Conservation (phyloP, 805 yeast genomes). For the Komagataella ulmi region DNA sequence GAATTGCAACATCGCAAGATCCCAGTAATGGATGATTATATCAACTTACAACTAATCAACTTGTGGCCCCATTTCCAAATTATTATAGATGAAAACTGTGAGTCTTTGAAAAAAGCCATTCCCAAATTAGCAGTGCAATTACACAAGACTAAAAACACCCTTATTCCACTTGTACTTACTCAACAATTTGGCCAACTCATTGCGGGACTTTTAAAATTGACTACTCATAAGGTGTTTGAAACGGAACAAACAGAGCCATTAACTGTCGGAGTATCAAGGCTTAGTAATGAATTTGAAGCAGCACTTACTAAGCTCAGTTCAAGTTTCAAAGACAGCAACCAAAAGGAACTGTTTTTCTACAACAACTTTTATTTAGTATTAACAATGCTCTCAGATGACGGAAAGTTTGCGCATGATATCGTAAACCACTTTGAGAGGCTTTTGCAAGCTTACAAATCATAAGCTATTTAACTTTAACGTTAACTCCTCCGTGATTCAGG, state of each 20-base stretch:
- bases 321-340: constrained; percentile 21
- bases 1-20: constrained; percentile 57
- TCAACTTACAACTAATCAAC: constrained; percentile 47
- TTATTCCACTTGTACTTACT: constrained; percentile 51
- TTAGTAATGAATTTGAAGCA: constrained; percentile 72
- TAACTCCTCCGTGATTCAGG: constrained; percentile 23
- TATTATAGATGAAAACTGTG: constrained; percentile 67
- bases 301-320: constrained; percentile 58
- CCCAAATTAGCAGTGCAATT: constrained; percentile 24
- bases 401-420: constrained; percentile 26
- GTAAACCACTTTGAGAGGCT: constrained; percentile 29
- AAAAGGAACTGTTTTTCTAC: constrained; percentile 58
- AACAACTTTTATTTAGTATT: constrained; percentile 55
- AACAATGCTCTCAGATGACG: constrained; percentile 34
- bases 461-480: not conserved
- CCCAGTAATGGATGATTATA: constrained; percentile 60
- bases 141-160: constrained; percentile 14
- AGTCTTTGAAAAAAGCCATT: constrained; percentile 42
- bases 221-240: constrained; percentile 16
- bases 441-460: constrained; percentile 23
- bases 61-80: constrained; percentile 84
- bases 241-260: constrained; percentile 51
- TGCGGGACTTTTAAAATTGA: constrained; percentile 54
- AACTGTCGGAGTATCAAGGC: constrained; percentile 48
- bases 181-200: constrained; percentile 68